Evolutionary conservation across 2,329 filamentous ascomycete genomes (phyloP).

Genomic region (Fusarium sp.): DNA sequence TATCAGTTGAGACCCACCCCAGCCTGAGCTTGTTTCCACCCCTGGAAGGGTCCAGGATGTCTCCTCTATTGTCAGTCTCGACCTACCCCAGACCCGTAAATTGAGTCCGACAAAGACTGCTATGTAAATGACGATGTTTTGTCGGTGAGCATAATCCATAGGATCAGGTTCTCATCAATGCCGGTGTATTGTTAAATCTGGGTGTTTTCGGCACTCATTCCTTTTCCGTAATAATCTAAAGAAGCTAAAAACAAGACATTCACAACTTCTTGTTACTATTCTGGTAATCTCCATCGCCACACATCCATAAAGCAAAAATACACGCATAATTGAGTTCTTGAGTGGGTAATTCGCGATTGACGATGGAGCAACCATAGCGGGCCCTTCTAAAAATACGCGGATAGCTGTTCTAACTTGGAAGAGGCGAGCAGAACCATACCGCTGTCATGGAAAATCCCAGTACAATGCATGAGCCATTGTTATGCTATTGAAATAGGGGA

Average conservation of each 20-base stretch:
- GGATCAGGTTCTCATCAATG: not conserved
- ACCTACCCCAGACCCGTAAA: conserved; percentile 40
- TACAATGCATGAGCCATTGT: not conserved
- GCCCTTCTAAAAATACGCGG: conserved; percentile 44
- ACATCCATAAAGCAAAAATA: conserved; percentile 26
- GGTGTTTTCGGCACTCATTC: not conserved
- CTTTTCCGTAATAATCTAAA: not conserved
- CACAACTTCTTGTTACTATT: conserved; percentile 29
- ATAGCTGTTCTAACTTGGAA: conserved; percentile 23
- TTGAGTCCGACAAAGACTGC: conserved; percentile 35
- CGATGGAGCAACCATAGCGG: conserved; percentile 28
- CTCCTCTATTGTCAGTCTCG: conserved; percentile 26
- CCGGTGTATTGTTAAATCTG: not conserved
- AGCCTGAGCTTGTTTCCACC: conserved; percentile 39
- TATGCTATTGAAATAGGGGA: not conserved
- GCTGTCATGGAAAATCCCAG: conserved; percentile 26
- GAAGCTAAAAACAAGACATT: conserved; percentile 20
- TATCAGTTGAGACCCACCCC: conserved; percentile 32
- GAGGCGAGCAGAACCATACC: conserved; percentile 16
- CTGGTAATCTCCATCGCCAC: conserved; percentile 33
- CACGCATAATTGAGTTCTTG: conserved; percentile 8
- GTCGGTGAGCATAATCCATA: conserved; percentile 27
- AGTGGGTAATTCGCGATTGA: conserved; percentile 34
- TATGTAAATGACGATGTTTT: conserved; percentile 33
- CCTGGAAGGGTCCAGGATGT: conserved; percentile 14